Base-by-base conservation (phyloP, 495 filamentous ascomycete genomes). In the Podospora conica region DNA sequence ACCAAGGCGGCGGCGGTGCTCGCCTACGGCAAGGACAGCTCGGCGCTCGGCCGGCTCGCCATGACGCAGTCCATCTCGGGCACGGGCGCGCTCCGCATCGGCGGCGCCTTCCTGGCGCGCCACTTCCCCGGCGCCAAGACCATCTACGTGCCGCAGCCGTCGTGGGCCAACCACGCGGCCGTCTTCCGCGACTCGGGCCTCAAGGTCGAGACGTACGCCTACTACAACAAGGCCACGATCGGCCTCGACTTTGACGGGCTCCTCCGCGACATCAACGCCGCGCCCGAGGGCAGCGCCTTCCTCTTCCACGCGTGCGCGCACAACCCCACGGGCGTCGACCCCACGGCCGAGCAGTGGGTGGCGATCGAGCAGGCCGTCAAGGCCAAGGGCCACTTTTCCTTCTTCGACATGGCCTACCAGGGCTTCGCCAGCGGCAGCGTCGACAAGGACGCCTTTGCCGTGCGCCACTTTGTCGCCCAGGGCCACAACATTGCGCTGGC, bases 391-490 rank as follows among this genome's bases (percentile, higher is more conserved):
- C 95, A 98, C 84, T 97, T 88, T 75, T 86, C 92, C 63, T 97
- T 98, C 86, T 98, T 98, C 81, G 95, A 98, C 80, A 98, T 98
- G 95, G 95, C 95, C 66, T 98, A 98, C 85, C 94, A 98, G 81
- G 95, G 95, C 68, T 98, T 98, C 73, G 95, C 95, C 61, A 92
- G 88, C 68, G 95, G 95, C 66, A 87, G 96, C 81, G 94, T 92
- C 58, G 85, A 96, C 80, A 85, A 85, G 73, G 95, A 98, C 78
- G 95, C 95, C 66, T 98, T 96, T 71, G 90, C 95, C 64, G 85
- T 97, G 55, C 83, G 95, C 65, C 81, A 97, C 84, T 98, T 98
- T 74, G 86, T 97, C 74, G 85, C 88, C 78, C 82, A 98, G 80
- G 95, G 94, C 73, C 94, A 97, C 83, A 86, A 90, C 76, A 88